Percentiles rank a stretch among this genome's conserved stretches.
Evolutionary conservation across 2,329 filamentous ascomycete genomes (phyloP).

Genomic region (Plectosphaerella sp.): DNA sequence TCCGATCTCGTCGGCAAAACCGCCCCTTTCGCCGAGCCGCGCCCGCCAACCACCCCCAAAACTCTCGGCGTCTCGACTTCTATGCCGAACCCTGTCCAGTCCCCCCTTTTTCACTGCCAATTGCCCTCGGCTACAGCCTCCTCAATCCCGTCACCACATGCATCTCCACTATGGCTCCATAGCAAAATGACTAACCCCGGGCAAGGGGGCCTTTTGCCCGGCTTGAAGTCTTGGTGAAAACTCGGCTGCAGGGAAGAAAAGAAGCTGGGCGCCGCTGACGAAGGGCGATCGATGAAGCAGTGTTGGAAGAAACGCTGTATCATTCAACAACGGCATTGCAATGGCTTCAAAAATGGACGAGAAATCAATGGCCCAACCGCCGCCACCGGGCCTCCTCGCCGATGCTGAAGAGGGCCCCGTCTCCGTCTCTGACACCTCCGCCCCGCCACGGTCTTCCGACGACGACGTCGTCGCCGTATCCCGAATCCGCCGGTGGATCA

Average conservation of each 20-base stretch:
- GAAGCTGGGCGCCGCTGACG: too few relatives aligned
- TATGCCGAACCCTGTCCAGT: neutral
- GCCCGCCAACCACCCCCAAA: neutral
- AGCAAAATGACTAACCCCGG: neutral
- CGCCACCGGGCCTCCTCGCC: neutral
- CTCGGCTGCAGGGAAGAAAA: too few relatives aligned
- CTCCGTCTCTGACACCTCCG: conserved; percentile 4
- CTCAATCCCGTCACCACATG: neutral
- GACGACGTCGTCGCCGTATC: conserved; percentile 13
- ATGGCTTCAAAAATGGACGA: too few relatives aligned
- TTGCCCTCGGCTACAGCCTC: neutral
- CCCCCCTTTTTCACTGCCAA: neutral
- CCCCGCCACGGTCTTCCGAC: conserved; percentile 14
- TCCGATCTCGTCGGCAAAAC: conserved; percentile 4
- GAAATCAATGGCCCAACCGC: too few relatives aligned
- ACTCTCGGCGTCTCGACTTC: neutral
- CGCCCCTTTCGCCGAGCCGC: neutral
- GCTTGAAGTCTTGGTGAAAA: neutral
- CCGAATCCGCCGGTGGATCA: conserved; percentile 12
- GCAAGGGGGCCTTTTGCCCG: neutral
- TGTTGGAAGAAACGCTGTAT: too few relatives aligned
- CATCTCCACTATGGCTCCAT: neutral
- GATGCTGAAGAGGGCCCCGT: neutral
- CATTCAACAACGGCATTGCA: too few relatives aligned
- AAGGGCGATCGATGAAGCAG: too few relatives aligned